A percentile compares a stretch with the other conserved stretches of the same genome.
These are phyloP conservation scores for Kokia cookei DNA, from an alignment of 441 rosid species.

Conservation along the genomic window DNA sequence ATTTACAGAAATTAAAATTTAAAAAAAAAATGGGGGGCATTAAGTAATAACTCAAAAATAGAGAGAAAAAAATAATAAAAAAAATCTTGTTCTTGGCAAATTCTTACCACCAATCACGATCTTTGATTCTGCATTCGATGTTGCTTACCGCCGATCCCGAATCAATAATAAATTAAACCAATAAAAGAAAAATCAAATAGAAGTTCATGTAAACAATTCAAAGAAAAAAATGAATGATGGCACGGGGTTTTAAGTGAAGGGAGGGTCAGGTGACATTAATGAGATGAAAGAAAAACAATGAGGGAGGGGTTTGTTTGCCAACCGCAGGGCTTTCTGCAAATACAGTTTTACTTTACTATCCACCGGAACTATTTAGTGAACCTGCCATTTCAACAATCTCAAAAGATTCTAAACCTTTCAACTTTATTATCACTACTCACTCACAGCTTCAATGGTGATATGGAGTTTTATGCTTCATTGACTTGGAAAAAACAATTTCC, in stretches of 20 bases:
- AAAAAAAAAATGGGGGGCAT: not conserved
- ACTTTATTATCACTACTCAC: not conserved
- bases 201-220: not conserved
- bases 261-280: constrained; percentile 6
- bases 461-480: not conserved
- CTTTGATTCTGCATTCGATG: constrained; percentile 31
- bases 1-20: not conserved
- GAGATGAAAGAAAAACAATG: not conserved
- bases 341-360: constrained; percentile 7
- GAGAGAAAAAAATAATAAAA: not conserved
- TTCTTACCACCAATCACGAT: constrained; percentile 49
- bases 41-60: not conserved
- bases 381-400: not conserved
- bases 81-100: constrained; percentile 14
- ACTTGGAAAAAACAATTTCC: not conserved
- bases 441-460: not conserved
- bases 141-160: constrained; percentile 9
- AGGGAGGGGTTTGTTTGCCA: not conserved
- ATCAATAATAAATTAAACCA: not conserved
- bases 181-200: not conserved
- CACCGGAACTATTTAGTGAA: constrained; percentile 8
- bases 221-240: constrained; percentile 6
- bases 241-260: constrained; percentile 12
- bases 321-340: constrained; percentile 10
- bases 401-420: not conserved